These are phyloP conservation scores for Peniophora sp. DNA, from an alignment of 1,284 basidiomycete genomes.

Conservation along the genomic window DNA sequence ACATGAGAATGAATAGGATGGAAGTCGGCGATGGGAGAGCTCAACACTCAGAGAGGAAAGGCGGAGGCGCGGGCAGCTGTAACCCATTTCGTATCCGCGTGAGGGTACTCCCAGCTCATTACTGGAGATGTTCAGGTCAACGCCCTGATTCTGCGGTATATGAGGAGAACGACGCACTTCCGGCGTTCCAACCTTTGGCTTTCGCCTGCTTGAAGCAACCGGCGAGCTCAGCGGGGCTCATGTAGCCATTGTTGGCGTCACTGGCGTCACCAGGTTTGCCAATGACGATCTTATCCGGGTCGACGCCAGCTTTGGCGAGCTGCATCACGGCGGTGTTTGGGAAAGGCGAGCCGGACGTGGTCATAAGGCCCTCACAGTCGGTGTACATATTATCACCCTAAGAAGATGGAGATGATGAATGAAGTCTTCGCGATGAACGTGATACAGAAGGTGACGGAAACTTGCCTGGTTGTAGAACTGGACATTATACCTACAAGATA, in stretches of 20 bases:
- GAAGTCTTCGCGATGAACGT: too few relatives aligned
- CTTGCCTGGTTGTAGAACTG: conserved; percentile 4
- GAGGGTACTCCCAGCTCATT: not conserved
- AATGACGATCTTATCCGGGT: conserved; percentile 44
- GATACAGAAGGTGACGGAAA: too few relatives aligned
- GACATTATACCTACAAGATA: not conserved
- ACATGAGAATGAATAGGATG: too few relatives aligned
- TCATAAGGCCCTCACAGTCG: conserved; percentile 46
- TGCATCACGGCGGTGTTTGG: conserved; percentile 48
- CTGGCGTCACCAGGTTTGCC: conserved; percentile 51
- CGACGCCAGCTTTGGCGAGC: conserved; percentile 48
- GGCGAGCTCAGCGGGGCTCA: conserved; percentile 43
- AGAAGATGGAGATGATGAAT: too few relatives aligned
- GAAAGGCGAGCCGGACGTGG: conserved; percentile 40
- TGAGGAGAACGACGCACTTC: conserved; percentile 15
- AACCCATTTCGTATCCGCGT: not conserved
- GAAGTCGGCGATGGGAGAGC: too few relatives aligned
- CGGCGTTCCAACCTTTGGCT: conserved; percentile 48
- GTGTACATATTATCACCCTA: conserved; percentile 46
- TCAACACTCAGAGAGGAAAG: not conserved
- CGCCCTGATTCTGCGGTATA: too few relatives aligned
- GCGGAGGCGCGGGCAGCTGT: not conserved
- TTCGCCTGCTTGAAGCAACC: conserved; percentile 47
- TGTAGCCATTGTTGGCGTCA: conserved; percentile 52
- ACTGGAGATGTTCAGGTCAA: not conserved